Conservation (phyloP, 257 asterid species). For the Scutellaria galericulata region DNA sequence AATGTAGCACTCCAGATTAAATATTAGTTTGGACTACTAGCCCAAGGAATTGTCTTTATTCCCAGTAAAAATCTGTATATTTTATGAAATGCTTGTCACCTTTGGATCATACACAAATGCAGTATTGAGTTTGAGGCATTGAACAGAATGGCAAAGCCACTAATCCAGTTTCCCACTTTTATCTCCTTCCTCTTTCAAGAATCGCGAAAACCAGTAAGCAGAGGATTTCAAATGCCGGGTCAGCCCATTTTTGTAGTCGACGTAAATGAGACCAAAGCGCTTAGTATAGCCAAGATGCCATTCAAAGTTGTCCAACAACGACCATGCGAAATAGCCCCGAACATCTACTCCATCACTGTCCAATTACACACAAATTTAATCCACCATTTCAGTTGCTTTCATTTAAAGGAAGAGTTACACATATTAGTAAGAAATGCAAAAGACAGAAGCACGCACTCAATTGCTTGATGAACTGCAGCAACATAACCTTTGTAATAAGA, state of each 20-base stretch:
- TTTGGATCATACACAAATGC: background rate
- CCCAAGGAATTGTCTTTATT: too few species aligned
- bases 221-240: conserved; percentile 53
- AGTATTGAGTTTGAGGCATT: background rate
- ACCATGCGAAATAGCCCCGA: conserved; percentile 75
- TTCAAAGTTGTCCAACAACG: conserved; percentile 79
- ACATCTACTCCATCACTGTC: conserved; percentile 74
- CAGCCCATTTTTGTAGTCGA: conserved; percentile 51
- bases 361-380: conserved; percentile 23
- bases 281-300: conserved; percentile 61
- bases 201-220: conserved; percentile 59
- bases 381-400: conserved; percentile 12
- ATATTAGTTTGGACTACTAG: too few species aligned
- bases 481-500: conserved; percentile 57
- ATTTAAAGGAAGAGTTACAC: background rate
- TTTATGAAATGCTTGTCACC: too few species aligned
- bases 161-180: conserved; percentile 45
- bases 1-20: too few species aligned
- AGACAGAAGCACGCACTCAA: conserved; percentile 37
- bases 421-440: background rate
- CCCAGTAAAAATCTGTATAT: too few species aligned
- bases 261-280: conserved; percentile 66
- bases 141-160: conserved; percentile 18
- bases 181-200: conserved; percentile 41
- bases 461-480: conserved; percentile 60